Base-by-base conservation (phyloP, 257 asterid species). In the Voacanga thouarsii region DNA sequence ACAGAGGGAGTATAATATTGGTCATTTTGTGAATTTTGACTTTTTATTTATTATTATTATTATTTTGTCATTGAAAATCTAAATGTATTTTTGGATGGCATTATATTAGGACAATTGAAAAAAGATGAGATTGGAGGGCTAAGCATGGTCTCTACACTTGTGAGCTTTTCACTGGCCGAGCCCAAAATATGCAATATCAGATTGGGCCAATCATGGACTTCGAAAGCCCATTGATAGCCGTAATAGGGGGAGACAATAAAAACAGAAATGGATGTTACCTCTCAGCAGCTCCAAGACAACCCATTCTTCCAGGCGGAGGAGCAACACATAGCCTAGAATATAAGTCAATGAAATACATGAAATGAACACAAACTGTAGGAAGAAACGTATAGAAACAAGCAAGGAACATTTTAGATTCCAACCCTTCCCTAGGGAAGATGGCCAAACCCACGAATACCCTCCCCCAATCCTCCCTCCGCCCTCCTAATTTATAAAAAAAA, bases 251-350 rank as follows among this genome's bases (percentile, higher is more conserved):
- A 19, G n/a, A 1, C 19, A 30, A 51, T 7, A 71, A 6, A n/a
- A 16, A 60, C 75, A 78, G 60, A 63, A 74, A 60, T 63, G 63
- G 75, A 28, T 61, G 41, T 26, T 79, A 92, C 98, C 98, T 88
- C 88, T 91, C 84, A 73, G 80, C 96, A 16, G 97, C 96, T 72
- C 92, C 95, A 76, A 82, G 76, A 88, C 84, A 94, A 76, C 99
- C 99, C 96, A 94, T 90, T 82, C 78, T 90, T 67, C 92, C 92
- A 76, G 99, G 99, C 51, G 93, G 85, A 28, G 97, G 97, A 80
- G 92, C 81, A 71, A 90, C 92, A 81, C 89, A 92, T 76, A 94
- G 84, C 98, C 98, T 94, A 81, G 75, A 75, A 75, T 21, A 71
- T 72, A 78, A 51, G 57, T 12, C 21, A 51, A 51, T 51, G 57